Evolutionary conservation across 202 grass and related monocot species (phyloP).

Genomic region (Digitaria exilis): DNA sequence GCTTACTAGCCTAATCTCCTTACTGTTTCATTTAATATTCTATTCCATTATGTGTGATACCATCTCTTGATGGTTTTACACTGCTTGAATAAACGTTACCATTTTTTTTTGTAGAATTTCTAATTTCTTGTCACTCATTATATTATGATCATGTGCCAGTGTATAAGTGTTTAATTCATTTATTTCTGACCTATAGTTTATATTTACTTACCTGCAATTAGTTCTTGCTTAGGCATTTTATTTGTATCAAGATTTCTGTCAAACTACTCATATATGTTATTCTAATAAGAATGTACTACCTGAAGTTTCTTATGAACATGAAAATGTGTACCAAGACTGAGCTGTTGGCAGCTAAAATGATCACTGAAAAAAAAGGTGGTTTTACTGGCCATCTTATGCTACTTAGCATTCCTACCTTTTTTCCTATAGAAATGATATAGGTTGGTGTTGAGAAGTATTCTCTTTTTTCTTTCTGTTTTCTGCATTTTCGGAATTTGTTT

Average conservation of each 20-base stretch:
- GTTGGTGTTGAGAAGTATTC: conserved; percentile 4
- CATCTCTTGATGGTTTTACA: too few relatives aligned
- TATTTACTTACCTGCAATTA: conserved; percentile 11
- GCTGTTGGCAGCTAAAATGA: conserved; percentile 28
- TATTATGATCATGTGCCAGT: background rate
- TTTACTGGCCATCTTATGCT: conserved; percentile 25
- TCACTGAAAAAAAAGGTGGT: background rate
- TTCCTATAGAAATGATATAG: conserved; percentile 4
- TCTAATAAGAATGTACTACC: conserved; percentile 4
- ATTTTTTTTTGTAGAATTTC: too few relatives aligned
- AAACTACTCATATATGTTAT: conserved; percentile 25
- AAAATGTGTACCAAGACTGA: conserved; percentile 17
- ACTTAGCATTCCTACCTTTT: conserved; percentile 3
- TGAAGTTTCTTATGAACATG: conserved; percentile 1
- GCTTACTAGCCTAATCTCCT: background rate
- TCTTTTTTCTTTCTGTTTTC: too few relatives aligned
- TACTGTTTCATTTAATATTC: background rate
- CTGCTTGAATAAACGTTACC: too few relatives aligned
- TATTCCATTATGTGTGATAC: background rate
- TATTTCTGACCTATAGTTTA: conserved; percentile 1
- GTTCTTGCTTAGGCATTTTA: background rate
- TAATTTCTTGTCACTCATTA: too few relatives aligned
- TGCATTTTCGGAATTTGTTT: too few relatives aligned
- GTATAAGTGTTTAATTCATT: background rate
- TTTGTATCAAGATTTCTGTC: conserved; percentile 6